These are phyloP conservation scores for Talaromyces albobiverticillius DNA, from an alignment of 2,329 filamentous ascomycete species.

Conservation along the genomic window DNA sequence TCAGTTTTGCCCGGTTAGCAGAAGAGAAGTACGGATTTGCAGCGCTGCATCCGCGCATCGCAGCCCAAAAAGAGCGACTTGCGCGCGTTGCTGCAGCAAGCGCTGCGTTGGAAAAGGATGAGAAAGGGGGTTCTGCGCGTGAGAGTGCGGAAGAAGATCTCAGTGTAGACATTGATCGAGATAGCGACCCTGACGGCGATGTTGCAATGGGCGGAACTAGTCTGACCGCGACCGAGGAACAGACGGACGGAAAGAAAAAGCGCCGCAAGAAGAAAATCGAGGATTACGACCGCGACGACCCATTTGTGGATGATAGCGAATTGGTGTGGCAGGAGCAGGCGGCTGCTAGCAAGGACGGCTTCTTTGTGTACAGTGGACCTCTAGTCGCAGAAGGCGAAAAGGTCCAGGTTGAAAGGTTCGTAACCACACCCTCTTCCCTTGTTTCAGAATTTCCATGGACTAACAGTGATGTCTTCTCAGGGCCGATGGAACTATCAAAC, in stretches of 20 bases:
- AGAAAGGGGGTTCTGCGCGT: conserved; percentile 65
- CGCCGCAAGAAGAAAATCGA: conserved; percentile 66
- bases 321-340: conserved; percentile 93
- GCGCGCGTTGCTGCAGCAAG: conserved; percentile 84
- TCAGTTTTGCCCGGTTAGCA: conserved; percentile 93
- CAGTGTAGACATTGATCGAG: conserved; percentile 83
- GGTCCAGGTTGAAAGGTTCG: conserved; percentile 59
- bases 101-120: conserved; percentile 73
- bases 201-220: conserved; percentile 40
- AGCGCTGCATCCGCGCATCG: conserved; percentile 84
- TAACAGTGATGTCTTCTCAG: conserved; percentile 42
- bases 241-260: conserved; percentile 70
- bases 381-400: conserved; percentile 85
- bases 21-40: conserved; percentile 94
- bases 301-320: conserved; percentile 85
- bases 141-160: conserved; percentile 77
- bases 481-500: conserved; percentile 68
- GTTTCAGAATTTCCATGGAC: conserved; percentile 31
- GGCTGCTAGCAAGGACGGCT: conserved; percentile 89
- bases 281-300: conserved; percentile 65
- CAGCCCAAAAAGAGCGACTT: conserved; percentile 82
- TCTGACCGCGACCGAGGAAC: conserved; percentile 53
- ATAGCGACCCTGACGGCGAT: conserved; percentile 53
- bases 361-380: conserved; percentile 96
- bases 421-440: conserved; percentile 24